Evolutionary conservation across 352 stramenopile species (phyloP).

Genomic region (Globisporangium spinosum): DNA sequence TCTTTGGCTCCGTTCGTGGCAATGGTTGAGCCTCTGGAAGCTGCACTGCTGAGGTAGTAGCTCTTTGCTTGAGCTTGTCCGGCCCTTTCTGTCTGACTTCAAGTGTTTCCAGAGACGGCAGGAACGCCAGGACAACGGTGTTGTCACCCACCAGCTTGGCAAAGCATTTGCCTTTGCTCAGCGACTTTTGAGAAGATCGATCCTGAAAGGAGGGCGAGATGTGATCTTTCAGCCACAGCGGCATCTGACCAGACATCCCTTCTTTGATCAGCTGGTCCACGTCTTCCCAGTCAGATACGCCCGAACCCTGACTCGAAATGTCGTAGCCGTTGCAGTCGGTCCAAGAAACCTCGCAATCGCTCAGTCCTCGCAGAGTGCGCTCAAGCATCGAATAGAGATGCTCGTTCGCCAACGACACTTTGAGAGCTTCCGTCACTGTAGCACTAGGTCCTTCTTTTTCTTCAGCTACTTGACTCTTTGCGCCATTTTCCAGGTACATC

Average conservation of each 20-base stretch:
- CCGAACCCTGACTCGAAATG: conserved; percentile 19
- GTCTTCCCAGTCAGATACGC: conserved; percentile 20
- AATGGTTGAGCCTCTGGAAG: conserved; percentile 6
- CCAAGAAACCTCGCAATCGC: conserved; percentile 84
- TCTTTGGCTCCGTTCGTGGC: conserved; percentile 5
- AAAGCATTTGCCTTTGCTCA: conserved; percentile 85
- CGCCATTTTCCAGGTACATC: conserved; percentile 72
- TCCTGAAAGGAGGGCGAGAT: conserved; percentile 42
- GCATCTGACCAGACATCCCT: conserved; percentile 56
- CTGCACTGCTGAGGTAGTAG: conserved; percentile 6
- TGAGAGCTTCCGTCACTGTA: not conserved
- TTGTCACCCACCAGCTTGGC: conserved; percentile 74
- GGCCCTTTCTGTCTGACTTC: conserved; percentile 36
- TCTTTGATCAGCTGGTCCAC: conserved; percentile 38
- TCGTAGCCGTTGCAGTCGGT: conserved; percentile 64
- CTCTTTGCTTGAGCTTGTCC: conserved; percentile 8
- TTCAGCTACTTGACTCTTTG: conserved; percentile 6
- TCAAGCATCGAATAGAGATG: conserved; percentile 88
- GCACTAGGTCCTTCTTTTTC: not conserved
- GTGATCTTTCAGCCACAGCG: conserved; percentile 67
- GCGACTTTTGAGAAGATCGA: conserved; percentile 23
- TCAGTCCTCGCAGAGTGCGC: conserved; percentile 65
- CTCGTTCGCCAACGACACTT: conserved; percentile 62
- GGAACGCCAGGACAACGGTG: conserved; percentile 73
- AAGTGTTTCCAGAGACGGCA: conserved; percentile 62